Percentiles rank a stretch among this genome's conserved stretches.
Conservation (phyloP, 805 yeast species). For the Cyberlindnera lachancei region DNA sequence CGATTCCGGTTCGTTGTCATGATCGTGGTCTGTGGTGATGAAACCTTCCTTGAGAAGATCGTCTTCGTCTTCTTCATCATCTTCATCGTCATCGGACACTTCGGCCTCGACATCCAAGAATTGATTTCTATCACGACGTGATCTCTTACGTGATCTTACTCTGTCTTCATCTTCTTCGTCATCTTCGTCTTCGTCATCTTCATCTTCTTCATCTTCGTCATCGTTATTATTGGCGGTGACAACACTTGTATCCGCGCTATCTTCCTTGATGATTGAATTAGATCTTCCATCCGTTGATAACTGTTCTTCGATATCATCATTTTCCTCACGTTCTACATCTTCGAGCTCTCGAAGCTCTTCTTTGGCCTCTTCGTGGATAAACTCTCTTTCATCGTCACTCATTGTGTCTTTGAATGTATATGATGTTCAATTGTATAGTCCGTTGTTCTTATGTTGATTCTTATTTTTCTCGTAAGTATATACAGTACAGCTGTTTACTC, state of each 20-base stretch:
- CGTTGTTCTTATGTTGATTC: too few relatives aligned
- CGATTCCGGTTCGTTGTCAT: constrained; percentile 41
- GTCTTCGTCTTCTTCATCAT: constrained; percentile 92
- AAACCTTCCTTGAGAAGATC: constrained; percentile 79
- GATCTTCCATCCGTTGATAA: constrained; percentile 5
- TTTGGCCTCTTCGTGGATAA: constrained; percentile 16
- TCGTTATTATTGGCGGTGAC: constrained; percentile 26
- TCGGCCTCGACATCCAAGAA: constrained; percentile 96
- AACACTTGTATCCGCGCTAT: constrained; percentile 23
- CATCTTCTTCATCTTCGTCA: constrained; percentile 24
- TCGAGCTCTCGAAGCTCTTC: constrained; percentile 20
- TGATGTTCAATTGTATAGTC: too few relatives aligned
- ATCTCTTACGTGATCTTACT: constrained; percentile 38
- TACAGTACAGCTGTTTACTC: too few relatives aligned
- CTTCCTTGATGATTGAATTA: constrained; percentile 19
- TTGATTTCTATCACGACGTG: constrained; percentile 57
- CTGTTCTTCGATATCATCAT: constrained; percentile 16
- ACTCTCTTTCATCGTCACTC: constrained; percentile 19
- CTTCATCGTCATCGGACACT: constrained; percentile 96
- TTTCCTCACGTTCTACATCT: constrained; percentile 18
- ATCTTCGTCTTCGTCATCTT: constrained; percentile 36
- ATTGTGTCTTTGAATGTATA: constrained; percentile 8
- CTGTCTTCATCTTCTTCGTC: constrained; percentile 44
- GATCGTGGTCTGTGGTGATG: constrained; percentile 62
- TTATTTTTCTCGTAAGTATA: too few relatives aligned